A percentile compares a stretch with the other conserved stretches of the same genome.
These are phyloP conservation scores for Paraleonurus japonicus DNA, from an alignment of 257 asterid species.

Conservation along the genomic window DNA sequence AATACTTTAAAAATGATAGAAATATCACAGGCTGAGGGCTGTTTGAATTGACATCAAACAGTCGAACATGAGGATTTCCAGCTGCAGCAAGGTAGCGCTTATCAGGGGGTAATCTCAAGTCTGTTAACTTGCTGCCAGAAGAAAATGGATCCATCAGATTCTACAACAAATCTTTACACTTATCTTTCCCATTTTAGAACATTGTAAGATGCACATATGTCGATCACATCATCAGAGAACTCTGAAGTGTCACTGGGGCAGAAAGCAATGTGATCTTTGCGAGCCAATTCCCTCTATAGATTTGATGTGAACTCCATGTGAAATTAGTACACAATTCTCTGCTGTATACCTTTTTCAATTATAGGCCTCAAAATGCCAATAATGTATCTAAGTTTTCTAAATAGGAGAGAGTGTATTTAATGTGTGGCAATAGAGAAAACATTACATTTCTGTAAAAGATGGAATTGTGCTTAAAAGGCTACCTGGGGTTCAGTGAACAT, in stretches of 20 bases:
- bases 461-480: background rate
- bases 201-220: background rate
- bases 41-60: conserved; percentile 81
- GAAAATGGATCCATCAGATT: conserved; percentile 30
- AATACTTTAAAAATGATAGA: conserved; percentile 14
- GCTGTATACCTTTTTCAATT: background rate
- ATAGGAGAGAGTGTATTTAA: background rate
- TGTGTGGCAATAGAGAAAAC: background rate
- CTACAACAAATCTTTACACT: background rate
- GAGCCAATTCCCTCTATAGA: background rate
- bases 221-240: background rate
- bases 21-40: conserved; percentile 81
- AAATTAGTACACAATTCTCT: background rate
- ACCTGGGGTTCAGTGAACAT: background rate
- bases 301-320: background rate
- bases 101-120: conserved; percentile 94
- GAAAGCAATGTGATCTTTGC: background rate
- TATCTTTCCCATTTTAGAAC: too few species aligned
- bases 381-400: background rate
- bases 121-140: conserved; percentile 86
- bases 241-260: background rate
- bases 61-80: conserved; percentile 96
- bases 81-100: conserved; percentile 91
- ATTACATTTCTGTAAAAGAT: background rate
- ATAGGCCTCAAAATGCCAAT: conserved; percentile 1